phyloP scores from a whole-genome alignment of 116 monocot species.

The Cymodocea nodosa region DNA sequence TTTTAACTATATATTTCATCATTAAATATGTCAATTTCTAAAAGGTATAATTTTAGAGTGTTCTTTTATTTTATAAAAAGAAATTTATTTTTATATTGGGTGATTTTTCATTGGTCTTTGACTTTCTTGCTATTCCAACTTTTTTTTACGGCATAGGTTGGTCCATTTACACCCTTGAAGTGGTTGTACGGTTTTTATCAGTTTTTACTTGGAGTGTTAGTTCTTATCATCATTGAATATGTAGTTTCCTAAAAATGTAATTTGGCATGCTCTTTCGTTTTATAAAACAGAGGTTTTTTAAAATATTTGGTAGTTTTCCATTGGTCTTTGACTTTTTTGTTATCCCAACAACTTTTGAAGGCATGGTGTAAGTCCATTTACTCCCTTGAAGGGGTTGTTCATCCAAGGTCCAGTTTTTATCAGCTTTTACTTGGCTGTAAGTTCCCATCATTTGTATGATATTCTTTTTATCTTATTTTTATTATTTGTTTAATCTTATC shows the following conservation, averaged over 20 bases:
- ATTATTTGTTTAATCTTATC: background rate
- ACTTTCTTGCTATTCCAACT: background rate
- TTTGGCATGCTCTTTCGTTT: background rate
- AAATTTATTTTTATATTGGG: background rate
- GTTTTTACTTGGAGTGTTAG: constrained; percentile 34
- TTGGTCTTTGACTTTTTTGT: background rate
- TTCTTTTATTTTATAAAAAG: background rate
- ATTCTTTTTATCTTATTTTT: background rate
- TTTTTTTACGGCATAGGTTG: constrained; percentile 63
- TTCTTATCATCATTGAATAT: background rate
- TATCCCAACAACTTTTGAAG: constrained; percentile 16
- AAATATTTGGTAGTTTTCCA: background rate
- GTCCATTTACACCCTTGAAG: constrained; percentile 87
- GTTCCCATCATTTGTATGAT: constrained; percentile 1
- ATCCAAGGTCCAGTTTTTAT: constrained; percentile 96
- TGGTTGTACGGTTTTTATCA: too few relatives aligned
- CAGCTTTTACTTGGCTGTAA: constrained; percentile 95
- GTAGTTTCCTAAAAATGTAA: background rate
- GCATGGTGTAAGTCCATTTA: constrained; percentile 86
- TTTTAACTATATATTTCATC: background rate
- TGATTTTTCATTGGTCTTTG: background rate
- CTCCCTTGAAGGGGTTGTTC: constrained; percentile 84
- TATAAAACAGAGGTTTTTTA: background rate
- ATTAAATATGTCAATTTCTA: background rate
- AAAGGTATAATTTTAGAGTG: background rate